Base-by-base conservation (phyloP, 148 eudicot genomes). In the Camellia granthamiana region DNA sequence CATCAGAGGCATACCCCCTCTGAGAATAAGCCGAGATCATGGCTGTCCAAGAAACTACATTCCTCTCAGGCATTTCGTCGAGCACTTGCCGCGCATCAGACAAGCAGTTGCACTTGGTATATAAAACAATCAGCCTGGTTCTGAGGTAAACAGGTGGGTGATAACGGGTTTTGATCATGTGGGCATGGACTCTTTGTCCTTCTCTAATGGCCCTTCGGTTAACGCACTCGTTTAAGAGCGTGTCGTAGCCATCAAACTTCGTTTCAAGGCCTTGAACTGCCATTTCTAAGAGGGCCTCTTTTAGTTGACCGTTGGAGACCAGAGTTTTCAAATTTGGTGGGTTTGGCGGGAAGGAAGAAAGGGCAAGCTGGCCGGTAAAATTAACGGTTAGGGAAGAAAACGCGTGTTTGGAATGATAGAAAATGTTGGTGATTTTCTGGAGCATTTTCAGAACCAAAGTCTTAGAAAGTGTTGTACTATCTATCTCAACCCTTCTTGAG, bases 21-120 rank as follows among this genome's bases (percentile, higher is more conserved):
- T 80, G 86, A 18, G 94, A 87, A 85, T 89, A 93, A 72, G 88
- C 97, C 5, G 97, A 88, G 69, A 95, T 87, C 89, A 95, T 87
- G 0, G 96, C 96, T 10, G 98, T 95, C 96, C 97, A 95, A 43
- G 96, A 88, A 72, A 95, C 93, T n/a, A 95, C 94, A 84, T 90
- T 91, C 81, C 93, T 84, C 10, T 90, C 88, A 69, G 90, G 94
- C 95, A 93, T 93, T 89, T 93, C 93, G 78, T 95, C 98, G 69
- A 95, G 88, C 96, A 93, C 87, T 62, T 76, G 38, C 8, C 87
- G 79, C 12, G 98, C 98, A 80, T 89, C 97, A 8, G 42, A 69
- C 87, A 90, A 84, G 54, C 79, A 74, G 76, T 80, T 92, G 71
- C 98, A 94, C 65, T 89, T 92, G 2, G 86, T 43, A 46, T 90